phyloP scores from a whole-genome alignment of 352 stramenopile species.

The Phytophthora agathidicida region DNA sequence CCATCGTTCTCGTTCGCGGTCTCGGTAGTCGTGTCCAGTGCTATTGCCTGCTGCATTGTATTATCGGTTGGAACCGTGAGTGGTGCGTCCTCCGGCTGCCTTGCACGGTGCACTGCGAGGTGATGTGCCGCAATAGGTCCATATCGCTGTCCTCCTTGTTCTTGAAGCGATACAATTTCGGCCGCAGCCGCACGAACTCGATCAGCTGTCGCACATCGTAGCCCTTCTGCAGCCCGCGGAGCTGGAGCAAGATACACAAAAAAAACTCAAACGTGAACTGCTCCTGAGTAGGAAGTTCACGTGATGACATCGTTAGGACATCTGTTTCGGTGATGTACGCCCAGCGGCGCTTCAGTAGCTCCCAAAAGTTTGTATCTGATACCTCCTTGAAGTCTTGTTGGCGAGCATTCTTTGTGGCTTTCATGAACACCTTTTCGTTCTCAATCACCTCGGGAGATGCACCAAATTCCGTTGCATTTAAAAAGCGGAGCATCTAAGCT shows the following conservation, averaged over 20 bases:
- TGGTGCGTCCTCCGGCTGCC: neutral
- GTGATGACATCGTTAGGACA: neutral
- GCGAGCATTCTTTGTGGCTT: conserved; percentile 11
- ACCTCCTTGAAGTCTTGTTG: conserved; percentile 12
- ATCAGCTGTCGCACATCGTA: conserved; percentile 4
- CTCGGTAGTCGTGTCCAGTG: neutral
- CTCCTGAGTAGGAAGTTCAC: neutral
- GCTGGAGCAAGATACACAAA: conserved; percentile 10
- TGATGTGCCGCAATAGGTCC: neutral
- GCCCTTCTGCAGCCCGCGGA: neutral
- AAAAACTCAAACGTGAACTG: conserved; percentile 16
- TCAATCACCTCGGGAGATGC: neutral
- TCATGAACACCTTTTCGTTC: conserved; percentile 1
- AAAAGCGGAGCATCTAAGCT: neutral
- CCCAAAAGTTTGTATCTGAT: neutral
- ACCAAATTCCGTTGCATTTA: neutral
- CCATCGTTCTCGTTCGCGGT: neutral
- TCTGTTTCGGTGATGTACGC: neutral
- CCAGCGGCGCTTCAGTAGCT: neutral
- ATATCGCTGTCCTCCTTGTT: neutral
- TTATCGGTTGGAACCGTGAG: conserved; percentile 3
- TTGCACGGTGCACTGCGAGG: neutral
- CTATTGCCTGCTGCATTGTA: conserved; percentile 9
- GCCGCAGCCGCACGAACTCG: neutral
- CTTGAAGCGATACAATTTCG: conserved; percentile 2